Conservation (phyloP, 2,329 filamentous ascomycete species). For the Aspergillus quadricinctus region DNA sequence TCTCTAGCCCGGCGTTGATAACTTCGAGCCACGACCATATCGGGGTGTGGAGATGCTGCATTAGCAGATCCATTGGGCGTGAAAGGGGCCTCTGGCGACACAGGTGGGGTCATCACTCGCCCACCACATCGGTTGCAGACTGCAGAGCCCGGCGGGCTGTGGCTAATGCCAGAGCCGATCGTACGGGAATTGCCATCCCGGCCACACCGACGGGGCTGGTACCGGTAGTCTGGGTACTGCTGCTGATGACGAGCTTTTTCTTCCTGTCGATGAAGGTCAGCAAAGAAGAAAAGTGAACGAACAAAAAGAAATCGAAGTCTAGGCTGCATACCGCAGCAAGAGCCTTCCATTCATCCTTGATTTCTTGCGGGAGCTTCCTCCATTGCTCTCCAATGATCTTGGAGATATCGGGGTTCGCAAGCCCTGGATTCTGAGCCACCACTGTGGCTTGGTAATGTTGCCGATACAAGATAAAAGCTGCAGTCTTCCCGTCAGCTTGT, state of each 20-base stretch:
- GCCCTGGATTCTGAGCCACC: slow-evolving; percentile 75
- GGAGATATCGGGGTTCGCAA: slow-evolving; percentile 92
- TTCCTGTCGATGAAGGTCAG: slow-evolving; percentile 48
- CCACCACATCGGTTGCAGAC: slow-evolving; percentile 44
- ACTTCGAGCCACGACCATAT: slow-evolving; percentile 18
- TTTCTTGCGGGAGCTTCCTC: slow-evolving; percentile 68
- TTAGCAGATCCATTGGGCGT: slow-evolving; percentile 31
- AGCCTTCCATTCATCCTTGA: slow-evolving; percentile 81
- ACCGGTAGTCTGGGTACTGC: slow-evolving; percentile 90
- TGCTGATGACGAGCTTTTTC: slow-evolving; percentile 86
- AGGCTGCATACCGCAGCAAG: slow-evolving; percentile 68
- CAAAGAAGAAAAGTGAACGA: neutral
- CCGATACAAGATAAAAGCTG: slow-evolving; percentile 96
- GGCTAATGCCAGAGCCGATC: slow-evolving; percentile 29
- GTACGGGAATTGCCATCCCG: slow-evolving; percentile 49
- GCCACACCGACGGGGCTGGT: slow-evolving; percentile 71
- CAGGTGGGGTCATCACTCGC: slow-evolving; percentile 44
- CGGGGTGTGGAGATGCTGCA: slow-evolving; percentile 27
- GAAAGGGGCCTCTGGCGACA: slow-evolving; percentile 40
- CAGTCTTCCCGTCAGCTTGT: slow-evolving; percentile 49
- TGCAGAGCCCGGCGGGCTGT: slow-evolving; percentile 35
- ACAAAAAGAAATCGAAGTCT: neutral
- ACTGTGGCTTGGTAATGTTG: slow-evolving; percentile 85
- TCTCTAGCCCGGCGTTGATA: slow-evolving; percentile 22
- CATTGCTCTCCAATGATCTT: slow-evolving; percentile 96